Conservation (phyloP, 768 basidiomycete genomes). For the Russula olivacea region DNA sequence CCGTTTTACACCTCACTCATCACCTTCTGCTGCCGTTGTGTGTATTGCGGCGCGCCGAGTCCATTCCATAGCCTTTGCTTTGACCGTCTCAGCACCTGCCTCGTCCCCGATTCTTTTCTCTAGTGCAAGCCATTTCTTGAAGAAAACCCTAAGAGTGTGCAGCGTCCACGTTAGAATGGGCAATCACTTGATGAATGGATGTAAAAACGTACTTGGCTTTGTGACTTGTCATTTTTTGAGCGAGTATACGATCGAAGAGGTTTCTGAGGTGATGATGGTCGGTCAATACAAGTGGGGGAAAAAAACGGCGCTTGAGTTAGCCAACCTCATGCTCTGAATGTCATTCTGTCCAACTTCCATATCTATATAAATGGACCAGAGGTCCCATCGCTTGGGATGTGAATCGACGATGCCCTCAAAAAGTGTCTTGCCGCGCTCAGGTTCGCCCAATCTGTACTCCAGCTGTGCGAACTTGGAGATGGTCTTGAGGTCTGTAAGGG, state of each 20-base stretch:
- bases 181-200: not conserved
- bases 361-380: slow-evolving; percentile 96
- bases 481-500: slow-evolving; percentile 75
- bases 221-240: slow-evolving; percentile 85
- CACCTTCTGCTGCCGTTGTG: slow-evolving; percentile 7
- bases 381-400: slow-evolving; percentile 90
- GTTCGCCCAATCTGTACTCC: slow-evolving; percentile 91
- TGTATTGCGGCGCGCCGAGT: slow-evolving; percentile 53
- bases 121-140: slow-evolving; percentile 95
- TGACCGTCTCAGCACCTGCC: slow-evolving; percentile 72
- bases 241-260: slow-evolving; percentile 79
- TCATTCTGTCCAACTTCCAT: slow-evolving; percentile 83
- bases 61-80: slow-evolving; percentile 90
- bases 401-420: slow-evolving; percentile 96
- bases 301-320: not conserved
- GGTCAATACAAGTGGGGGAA: not conserved
- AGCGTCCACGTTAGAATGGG: not conserved
- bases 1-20: slow-evolving; percentile 5
- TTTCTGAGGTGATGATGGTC: slow-evolving; percentile 42
- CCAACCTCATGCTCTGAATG: slow-evolving; percentile 71
- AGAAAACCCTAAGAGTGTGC: slow-evolving; percentile 58
- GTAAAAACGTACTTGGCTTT: slow-evolving; percentile 82
- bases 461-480: slow-evolving; percentile 93
- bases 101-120: slow-evolving; percentile 86
- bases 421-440: slow-evolving; percentile 91